Percentiles rank a stretch among this genome's conserved stretches.
Conservation (phyloP, 371 early-diverging fungal species). For the Coemansia sp. region DNA sequence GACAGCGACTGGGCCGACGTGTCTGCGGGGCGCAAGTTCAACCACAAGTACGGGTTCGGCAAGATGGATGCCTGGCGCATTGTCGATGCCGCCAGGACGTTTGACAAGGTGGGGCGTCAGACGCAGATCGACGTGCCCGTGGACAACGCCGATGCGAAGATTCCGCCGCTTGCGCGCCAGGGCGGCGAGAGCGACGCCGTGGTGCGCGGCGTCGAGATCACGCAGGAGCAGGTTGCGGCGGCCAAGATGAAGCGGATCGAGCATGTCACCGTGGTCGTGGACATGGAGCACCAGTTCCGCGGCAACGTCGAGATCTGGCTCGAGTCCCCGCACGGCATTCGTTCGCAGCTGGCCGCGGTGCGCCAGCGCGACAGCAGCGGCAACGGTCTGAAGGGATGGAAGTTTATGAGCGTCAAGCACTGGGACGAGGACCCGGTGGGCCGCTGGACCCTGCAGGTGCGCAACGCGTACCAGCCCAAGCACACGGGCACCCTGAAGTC, state of each 20-base stretch:
- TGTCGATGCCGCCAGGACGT: constrained; percentile 75
- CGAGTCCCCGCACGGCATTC: constrained; percentile 67
- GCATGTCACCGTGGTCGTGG: constrained; percentile 84
- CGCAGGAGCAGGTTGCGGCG: constrained; percentile 52
- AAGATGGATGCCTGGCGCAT: constrained; percentile 80
- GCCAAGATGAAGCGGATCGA: constrained; percentile 66
- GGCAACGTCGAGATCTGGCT: constrained; percentile 81
- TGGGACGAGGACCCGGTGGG: constrained; percentile 91
- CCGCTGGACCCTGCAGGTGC: constrained; percentile 76
- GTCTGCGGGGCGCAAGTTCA: constrained; percentile 68
- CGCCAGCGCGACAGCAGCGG: constrained; percentile 65
- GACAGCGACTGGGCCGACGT: constrained; percentile 66
- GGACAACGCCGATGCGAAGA: constrained; percentile 18
- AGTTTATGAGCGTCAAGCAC: constrained; percentile 93
- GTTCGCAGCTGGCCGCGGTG: constrained; percentile 66
- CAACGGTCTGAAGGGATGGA: constrained; percentile 87
- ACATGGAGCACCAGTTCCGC: constrained; percentile 73
- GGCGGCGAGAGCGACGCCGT: constrained; percentile 22
- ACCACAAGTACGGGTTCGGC: constrained; percentile 91
- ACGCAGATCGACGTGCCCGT: constrained; percentile 63
- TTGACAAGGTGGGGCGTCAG: constrained; percentile 65
- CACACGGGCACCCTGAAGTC: constrained; percentile 32
- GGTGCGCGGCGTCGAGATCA: constrained; percentile 50
- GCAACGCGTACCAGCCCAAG: constrained; percentile 34
- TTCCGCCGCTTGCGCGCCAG: constrained; percentile 50